Evolutionary conservation across 164 flowering plant genomes (phyloP), one percentile per base, ranked within the genome.

Genomic region (Tinospora cordifolia): DNA sequence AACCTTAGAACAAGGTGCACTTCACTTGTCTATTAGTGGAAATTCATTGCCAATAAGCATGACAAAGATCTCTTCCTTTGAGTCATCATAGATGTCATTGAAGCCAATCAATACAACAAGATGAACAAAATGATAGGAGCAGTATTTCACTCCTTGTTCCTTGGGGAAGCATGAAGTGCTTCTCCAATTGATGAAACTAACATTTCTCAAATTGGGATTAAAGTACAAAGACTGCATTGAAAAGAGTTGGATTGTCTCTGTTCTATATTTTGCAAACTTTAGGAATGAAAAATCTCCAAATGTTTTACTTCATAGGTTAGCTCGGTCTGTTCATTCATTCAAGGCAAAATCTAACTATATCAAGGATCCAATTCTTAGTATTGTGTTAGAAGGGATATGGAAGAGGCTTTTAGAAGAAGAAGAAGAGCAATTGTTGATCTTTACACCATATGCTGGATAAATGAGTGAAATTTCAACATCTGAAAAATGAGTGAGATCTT

Each of bases 381-480:
- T 0, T 17, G 76, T 41, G 8, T 39, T 77, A 2, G 58, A 70
- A 66, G 74, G 68, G 11, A 19, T 69, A 2, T 77, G 73, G 70
- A 60, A 67, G 26, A 65, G 49, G 63, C 51, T 73, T 27, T 10
- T 68, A 67, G 63, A 76, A 41, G 75, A 69, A 41, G 75, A 69
- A n/a, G 58, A 63, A 10, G 26, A 0, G 13, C 60, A 44, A 12
- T 3, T 49, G 25, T 14, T 74, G 74, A 59, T 66, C 6, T 34
- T 62, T 57, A 69, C 68, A 22, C 76, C 79, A 38, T 62, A 47
- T 62, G 79, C 74, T 66, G 79, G 79, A 25, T 73, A 69, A 46
- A 73, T 77, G 79, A 74, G 49, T 49, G 79, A 77, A 66, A 70
- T 77, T 5, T 66, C 76, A 25, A 66, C 67, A 14, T 67, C 65